Percentiles rank a stretch among this genome's conserved stretches.
phyloP scores from a whole-genome alignment of 140 eudicot species.

The Ambrosia hybrid region DNA sequence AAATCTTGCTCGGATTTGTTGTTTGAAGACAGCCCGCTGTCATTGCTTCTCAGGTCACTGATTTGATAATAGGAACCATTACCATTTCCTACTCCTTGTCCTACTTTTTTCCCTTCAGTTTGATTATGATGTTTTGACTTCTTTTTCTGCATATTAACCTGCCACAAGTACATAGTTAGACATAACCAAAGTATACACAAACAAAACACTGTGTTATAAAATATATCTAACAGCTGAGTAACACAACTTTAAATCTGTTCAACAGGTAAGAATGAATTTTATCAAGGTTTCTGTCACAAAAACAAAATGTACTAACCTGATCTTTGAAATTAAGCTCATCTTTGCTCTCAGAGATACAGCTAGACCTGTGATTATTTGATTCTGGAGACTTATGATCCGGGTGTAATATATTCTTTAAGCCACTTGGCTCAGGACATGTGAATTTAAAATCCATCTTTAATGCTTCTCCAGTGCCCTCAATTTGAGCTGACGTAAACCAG shows the following conservation, averaged over 20 bases:
- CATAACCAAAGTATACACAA: slow-evolving; percentile 15
- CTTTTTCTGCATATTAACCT: slow-evolving; percentile 39
- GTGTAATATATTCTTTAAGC: slow-evolving; percentile 29
- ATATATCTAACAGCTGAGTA: not conserved
- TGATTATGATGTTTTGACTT: slow-evolving; percentile 41
- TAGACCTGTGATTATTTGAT: slow-evolving; percentile 29
- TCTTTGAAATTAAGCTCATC: slow-evolving; percentile 29
- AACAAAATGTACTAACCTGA: slow-evolving; percentile 38
- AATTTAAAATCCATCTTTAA: slow-evolving; percentile 47
- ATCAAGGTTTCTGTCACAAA: slow-evolving; percentile 1
- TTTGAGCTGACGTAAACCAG: slow-evolving; percentile 68
- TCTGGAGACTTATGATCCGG: slow-evolving; percentile 34
- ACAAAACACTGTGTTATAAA: not conserved
- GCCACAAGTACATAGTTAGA: slow-evolving; percentile 18
- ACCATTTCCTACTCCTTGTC: slow-evolving; percentile 22
- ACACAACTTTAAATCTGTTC: slow-evolving; percentile 11
- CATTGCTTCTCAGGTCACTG: slow-evolving; percentile 36
- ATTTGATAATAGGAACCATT: slow-evolving; percentile 27
- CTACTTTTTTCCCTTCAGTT: slow-evolving; percentile 40
- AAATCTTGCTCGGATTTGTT: slow-evolving; percentile 28
- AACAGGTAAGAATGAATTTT: slow-evolving; percentile 9
- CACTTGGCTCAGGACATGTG: slow-evolving; percentile 43
- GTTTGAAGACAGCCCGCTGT: slow-evolving; percentile 29
- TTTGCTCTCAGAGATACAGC: slow-evolving; percentile 34
- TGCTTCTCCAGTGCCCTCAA: slow-evolving; percentile 56